These are phyloP conservation scores for Rhynchosporium agropyri DNA, from an alignment of 2,329 filamentous ascomycete genomes.

Conservation along the genomic window DNA sequence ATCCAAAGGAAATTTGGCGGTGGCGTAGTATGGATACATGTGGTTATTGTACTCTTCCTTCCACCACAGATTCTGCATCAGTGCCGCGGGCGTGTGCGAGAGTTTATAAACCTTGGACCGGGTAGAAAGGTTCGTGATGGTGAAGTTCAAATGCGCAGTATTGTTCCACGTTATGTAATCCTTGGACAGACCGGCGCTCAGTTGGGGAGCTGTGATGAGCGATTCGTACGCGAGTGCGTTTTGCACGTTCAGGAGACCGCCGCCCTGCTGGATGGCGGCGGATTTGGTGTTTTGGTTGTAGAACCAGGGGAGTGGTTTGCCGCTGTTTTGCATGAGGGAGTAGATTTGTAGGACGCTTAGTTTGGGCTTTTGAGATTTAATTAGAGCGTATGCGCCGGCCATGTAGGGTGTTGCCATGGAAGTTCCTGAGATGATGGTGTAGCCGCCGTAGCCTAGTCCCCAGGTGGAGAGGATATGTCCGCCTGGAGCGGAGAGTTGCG, in stretches of 20 bases:
- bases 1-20: background rate
- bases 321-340: conserved; percentile 6
- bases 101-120: conserved; percentile 8
- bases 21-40: conserved; percentile 10
- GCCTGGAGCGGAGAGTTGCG: conserved; percentile 39
- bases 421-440: conserved; percentile 45
- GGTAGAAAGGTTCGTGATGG: conserved; percentile 3
- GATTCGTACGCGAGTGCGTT: conserved; percentile 5
- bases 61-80: conserved; percentile 13
- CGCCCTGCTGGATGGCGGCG: conserved; percentile 1
- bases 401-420: conserved; percentile 46
- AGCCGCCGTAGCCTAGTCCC: conserved; percentile 41
- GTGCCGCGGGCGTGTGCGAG: conserved; percentile 1
- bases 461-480: conserved; percentile 44
- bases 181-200: background rate
- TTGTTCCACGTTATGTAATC: conserved; percentile 10
- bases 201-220: background rate
- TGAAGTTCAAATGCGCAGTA: conserved; percentile 1
- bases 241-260: background rate
- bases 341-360: conserved; percentile 3
- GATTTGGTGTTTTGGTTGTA: conserved; percentile 10
- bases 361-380: conserved; percentile 20
- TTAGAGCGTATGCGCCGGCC: conserved; percentile 43
- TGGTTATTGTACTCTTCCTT: conserved; percentile 7
- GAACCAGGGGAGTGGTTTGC: background rate